Percentiles rank a stretch among this genome's conserved stretches.
Evolutionary conservation across 1,139 yeast species (phyloP).

Genomic region (Yamadazyma epiphylla): DNA sequence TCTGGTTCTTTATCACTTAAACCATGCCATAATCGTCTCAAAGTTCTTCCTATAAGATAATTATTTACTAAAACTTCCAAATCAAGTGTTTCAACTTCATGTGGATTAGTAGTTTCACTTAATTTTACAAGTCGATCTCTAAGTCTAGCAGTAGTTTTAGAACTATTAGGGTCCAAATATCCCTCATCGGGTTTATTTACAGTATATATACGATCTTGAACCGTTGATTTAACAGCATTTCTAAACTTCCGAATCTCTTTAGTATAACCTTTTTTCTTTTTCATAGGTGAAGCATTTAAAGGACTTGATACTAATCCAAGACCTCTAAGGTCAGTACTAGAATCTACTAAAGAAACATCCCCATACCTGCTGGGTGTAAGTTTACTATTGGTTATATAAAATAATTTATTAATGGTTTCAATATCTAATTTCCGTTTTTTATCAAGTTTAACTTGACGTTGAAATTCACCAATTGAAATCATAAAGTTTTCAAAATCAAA

Average conservation of each 20-base stretch:
- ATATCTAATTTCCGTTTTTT: slow-evolving; percentile 60
- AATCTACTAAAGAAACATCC: slow-evolving; percentile 1
- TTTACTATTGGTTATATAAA: slow-evolving; percentile 54
- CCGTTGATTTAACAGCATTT: slow-evolving; percentile 67
- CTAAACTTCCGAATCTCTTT: slow-evolving; percentile 59
- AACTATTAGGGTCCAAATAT: slow-evolving; percentile 13
- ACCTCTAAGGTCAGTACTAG: slow-evolving; percentile 1
- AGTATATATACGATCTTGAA: slow-evolving; percentile 54
- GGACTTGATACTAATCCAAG: slow-evolving; percentile 1
- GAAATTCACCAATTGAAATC: slow-evolving; percentile 55
- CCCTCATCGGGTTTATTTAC: slow-evolving; percentile 25
- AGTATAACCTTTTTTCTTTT: slow-evolving; percentile 31
- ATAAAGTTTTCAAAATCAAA: slow-evolving; percentile 68
- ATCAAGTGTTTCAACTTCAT: slow-evolving; percentile 44
- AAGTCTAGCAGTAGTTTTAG: slow-evolving; percentile 21
- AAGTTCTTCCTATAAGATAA: slow-evolving; percentile 32
- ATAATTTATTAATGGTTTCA: slow-evolving; percentile 57
- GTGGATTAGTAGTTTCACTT: slow-evolving; percentile 33
- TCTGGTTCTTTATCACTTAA: slow-evolving; percentile 3
- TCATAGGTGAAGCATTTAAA: slow-evolving; percentile 12
- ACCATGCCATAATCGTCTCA: slow-evolving; percentile 36
- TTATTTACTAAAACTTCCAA: slow-evolving; percentile 32
- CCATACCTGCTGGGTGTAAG: slow-evolving; percentile 6
- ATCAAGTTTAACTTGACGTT: slow-evolving; percentile 58
- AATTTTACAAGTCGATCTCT: slow-evolving; percentile 35